phyloP scores from a whole-genome alignment of 2,329 filamentous ascomycete species.

The Colletotrichum costaricense region DNA sequence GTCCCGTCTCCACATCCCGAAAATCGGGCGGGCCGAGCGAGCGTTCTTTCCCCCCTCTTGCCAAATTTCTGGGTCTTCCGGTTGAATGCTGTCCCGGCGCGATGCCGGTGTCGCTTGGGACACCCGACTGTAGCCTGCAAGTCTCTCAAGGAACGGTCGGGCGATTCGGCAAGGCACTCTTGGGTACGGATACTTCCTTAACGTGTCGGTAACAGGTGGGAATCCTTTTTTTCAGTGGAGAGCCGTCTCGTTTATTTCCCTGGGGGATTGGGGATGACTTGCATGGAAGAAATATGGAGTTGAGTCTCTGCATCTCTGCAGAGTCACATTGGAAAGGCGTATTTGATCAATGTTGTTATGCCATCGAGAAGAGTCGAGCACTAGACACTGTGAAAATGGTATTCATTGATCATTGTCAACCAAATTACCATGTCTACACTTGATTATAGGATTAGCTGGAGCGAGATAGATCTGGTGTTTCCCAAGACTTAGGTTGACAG shows the following conservation, averaged over 20 bases:
- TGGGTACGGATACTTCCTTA: neutral
- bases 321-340: too few relatives aligned
- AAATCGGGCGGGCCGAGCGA: slow-evolving; percentile 30
- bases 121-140: neutral
- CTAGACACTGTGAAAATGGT: neutral
- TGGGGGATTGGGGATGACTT: neutral
- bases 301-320: neutral
- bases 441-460: neutral
- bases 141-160: neutral
- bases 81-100: slow-evolving; percentile 35
- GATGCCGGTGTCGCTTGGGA: neutral
- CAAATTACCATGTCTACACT: neutral
- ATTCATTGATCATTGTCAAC: neutral
- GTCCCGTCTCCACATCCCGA: slow-evolving; percentile 34
- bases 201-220: neutral
- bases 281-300: slow-evolving; percentile 5
- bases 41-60: slow-evolving; percentile 10
- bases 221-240: neutral
- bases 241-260: neutral
- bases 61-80: neutral
- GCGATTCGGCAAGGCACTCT: neutral
- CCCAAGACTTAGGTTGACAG: neutral
- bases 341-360: neutral
- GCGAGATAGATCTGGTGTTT: neutral
- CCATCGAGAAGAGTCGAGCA: neutral